Evolutionary conservation across 768 basidiomycete genomes (phyloP).

Genomic region (Suillus discolor): DNA sequence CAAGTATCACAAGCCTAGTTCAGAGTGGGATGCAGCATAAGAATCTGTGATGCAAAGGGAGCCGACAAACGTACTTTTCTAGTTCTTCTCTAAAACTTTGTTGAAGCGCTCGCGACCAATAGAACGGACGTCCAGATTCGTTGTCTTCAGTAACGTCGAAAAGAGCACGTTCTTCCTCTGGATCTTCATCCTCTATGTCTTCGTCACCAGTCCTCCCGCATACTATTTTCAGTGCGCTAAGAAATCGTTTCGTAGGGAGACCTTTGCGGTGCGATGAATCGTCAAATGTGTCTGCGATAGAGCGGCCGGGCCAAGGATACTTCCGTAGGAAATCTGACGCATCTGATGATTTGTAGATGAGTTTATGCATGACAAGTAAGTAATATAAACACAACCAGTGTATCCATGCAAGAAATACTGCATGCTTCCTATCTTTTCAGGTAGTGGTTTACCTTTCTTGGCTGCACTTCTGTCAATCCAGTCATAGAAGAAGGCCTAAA

Average conservation of each 20-base stretch:
- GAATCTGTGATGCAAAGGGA: constrained; percentile 13
- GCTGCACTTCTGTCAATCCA: constrained; percentile 83
- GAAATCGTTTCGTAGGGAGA: constrained; percentile 63
- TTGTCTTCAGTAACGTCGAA: constrained; percentile 66
- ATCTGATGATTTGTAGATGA: constrained; percentile 44
- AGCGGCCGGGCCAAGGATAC: constrained; percentile 86
- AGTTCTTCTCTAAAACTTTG: constrained; percentile 85
- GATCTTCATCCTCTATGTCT: constrained; percentile 73
- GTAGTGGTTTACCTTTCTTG: constrained; percentile 82
- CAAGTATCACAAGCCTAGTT: constrained; percentile 77
- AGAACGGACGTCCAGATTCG: constrained; percentile 64
- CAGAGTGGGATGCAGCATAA: constrained; percentile 10
- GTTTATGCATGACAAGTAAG: background rate
- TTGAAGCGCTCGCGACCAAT: constrained; percentile 81
- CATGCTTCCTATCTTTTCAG: constrained; percentile 90
- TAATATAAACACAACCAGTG: constrained; percentile 47
- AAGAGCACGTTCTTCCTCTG: constrained; percentile 71
- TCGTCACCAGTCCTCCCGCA: constrained; percentile 83
- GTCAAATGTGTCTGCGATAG: constrained; percentile 84
- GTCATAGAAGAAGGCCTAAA: constrained; percentile 88
- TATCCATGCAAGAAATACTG: constrained; percentile 88
- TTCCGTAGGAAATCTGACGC: constrained; percentile 86
- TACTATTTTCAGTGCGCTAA: constrained; percentile 72
- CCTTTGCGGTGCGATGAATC: constrained; percentile 80
- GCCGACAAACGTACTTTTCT: constrained; percentile 64